Conservation (phyloP, 805 yeast species). For the Komagataella ulmi region DNA sequence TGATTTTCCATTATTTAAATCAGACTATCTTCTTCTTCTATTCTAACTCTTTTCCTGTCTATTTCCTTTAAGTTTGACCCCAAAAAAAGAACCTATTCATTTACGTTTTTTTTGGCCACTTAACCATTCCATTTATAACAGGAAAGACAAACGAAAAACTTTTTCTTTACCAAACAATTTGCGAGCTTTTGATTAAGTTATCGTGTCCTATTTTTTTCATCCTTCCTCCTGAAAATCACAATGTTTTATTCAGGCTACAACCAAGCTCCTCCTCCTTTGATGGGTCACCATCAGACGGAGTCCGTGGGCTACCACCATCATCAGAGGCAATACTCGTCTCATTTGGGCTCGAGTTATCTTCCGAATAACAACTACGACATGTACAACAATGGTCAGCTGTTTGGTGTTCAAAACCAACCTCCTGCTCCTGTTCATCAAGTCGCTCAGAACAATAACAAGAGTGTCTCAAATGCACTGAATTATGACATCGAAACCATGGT, state of each 20-base stretch:
- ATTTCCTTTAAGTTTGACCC: not conserved
- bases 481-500: slow-evolving; percentile 73
- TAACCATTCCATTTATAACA: not conserved
- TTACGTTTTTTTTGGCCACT: not conserved
- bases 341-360: not conserved
- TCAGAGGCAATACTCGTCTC: not conserved
- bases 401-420: not conserved
- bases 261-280: not conserved
- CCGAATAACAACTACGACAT: slow-evolving; percentile 1
- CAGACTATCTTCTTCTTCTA: not conserved
- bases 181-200: slow-evolving; percentile 30
- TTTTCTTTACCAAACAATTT: not conserved
- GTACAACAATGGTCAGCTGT: slow-evolving; percentile 3
- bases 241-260: not conserved
- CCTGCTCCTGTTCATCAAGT: not conserved
- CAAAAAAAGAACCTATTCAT: not conserved
- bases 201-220: slow-evolving; percentile 12
- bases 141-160: not conserved
- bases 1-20: not conserved
- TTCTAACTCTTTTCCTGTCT: not conserved
- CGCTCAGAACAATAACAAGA: slow-evolving; percentile 14
- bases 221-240: not conserved
- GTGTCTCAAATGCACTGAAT: slow-evolving; percentile 66
- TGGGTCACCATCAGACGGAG: not conserved
- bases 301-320: not conserved